phyloP scores from a whole-genome alignment of 1,284 basidiomycete genomes.

The Ustilago vetiveriae region DNA sequence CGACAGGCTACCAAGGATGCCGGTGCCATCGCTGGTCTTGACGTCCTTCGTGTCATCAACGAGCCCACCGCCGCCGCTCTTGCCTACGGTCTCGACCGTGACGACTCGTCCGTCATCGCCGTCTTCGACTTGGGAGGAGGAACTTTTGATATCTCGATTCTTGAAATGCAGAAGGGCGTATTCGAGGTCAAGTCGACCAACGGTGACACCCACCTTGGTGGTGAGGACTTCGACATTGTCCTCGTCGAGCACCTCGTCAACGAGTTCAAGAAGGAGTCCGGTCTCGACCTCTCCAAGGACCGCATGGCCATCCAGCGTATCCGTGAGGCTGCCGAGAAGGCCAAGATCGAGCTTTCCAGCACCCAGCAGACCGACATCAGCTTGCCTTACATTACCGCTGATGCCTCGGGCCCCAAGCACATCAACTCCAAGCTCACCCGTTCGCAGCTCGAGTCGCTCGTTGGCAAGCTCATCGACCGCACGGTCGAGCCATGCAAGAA shows the following conservation, averaged over 20 bases:
- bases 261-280: conserved; percentile 67
- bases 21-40: conserved; percentile 93
- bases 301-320: conserved; percentile 95
- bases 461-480: conserved; percentile 98
- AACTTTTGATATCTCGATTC: conserved; percentile 97
- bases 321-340: conserved; percentile 98
- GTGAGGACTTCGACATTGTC: conserved; percentile 97
- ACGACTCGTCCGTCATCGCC: conserved; percentile 93
- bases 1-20: conserved; percentile 99
- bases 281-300: conserved; percentile 79
- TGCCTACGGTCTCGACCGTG: conserved; percentile 98
- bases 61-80: conserved; percentile 95
- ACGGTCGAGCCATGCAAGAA: conserved; percentile 99
- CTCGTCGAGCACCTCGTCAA: conserved; percentile 67
- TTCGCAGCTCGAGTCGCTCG: conserved; percentile 96
- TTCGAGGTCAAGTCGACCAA: conserved; percentile 97
- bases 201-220: conserved; percentile 98
- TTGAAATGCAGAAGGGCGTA: conserved; percentile 95
- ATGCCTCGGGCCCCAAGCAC: conserved; percentile 29
- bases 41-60: conserved; percentile 97
- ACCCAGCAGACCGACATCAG: conserved; percentile 23
- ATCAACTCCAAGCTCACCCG: conserved; percentile 65
- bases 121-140: conserved; percentile 99
- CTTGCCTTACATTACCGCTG: conserved; percentile 11
- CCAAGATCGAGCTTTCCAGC: conserved; percentile 91